A percentile compares a stretch with the other conserved stretches of the same genome.
Conservation (phyloP, 2,329 filamentous ascomycete genomes). For the Chaetomium sp. region DNA sequence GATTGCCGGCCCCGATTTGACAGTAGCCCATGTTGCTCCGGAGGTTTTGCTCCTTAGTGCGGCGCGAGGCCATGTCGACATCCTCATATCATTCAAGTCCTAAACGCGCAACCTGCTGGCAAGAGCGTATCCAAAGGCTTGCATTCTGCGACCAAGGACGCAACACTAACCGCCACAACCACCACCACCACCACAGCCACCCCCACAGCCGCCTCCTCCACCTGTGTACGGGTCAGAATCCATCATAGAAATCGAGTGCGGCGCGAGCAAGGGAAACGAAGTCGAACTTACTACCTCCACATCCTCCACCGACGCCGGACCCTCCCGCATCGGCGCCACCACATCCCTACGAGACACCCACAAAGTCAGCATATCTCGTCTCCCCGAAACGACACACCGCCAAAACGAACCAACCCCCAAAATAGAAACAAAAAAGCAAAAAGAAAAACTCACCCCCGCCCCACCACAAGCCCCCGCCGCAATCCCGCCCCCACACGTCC, state of each 20-base stretch:
- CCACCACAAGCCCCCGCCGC: conserved; percentile 50
- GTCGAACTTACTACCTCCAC: not conserved
- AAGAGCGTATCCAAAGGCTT: not conserved
- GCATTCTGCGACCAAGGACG: not conserved
- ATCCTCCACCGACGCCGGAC: conserved; percentile 10
- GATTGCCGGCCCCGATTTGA: not conserved
- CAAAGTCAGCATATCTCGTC: not conserved
- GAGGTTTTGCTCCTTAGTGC: not conserved
- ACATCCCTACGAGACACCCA: not conserved
- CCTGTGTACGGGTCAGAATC: conserved; percentile 5
- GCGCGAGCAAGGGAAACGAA: not conserved
- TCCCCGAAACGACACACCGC: not conserved
- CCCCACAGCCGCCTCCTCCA: conserved; percentile 7
- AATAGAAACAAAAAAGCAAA: not conserved
- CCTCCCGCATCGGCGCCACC: conserved; percentile 19
- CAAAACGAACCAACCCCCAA: not conserved
- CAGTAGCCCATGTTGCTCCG: too few species aligned
- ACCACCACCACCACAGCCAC: conserved; percentile 15
- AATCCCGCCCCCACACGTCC: conserved; percentile 52
- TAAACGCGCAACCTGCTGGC: not conserved
- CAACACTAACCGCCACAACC: not conserved
- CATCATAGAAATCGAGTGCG: not conserved
- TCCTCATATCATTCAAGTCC: not conserved
- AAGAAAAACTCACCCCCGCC: conserved; percentile 36
- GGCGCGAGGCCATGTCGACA: too few species aligned